Base-by-base conservation (phyloP, 2,329 filamentous ascomycete genomes). In the Pseudogymnoascus pannorum region DNA sequence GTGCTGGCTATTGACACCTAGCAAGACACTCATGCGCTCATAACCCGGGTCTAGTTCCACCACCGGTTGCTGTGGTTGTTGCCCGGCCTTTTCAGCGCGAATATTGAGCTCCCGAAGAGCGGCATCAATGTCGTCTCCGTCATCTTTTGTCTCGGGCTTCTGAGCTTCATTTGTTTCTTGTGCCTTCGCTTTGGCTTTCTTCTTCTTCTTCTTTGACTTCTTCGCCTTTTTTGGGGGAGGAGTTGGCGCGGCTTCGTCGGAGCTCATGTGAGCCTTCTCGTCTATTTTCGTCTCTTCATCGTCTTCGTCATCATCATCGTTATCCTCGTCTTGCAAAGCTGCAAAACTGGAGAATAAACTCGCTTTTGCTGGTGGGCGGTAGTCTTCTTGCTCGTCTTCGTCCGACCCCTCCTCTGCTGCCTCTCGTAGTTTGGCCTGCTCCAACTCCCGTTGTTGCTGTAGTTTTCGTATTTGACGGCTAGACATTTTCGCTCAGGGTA, bases 1-100 rank as follows among this genome's bases (percentile, higher is more conserved):
- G 67, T 92, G 85, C 66, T 89, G 83, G 0, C 87, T 83, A 67
- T 88, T 86, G 59, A 90, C 77, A 2, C 80, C 75, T 0, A 90
- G 76, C 11, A 88, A 73, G 18, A 79, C 75, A 74, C 72, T 82
- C 64, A 77, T 63, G 63, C 78, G 78, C 57, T 81, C 74, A 54
- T 75, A 71, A 58, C 76, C 75, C 60, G 74, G 72, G 61, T 74
- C 69, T 3, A 70, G 59, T 14, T 69, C 57, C 4, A 66, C 61
- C 42, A 63, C 62, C 58, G 33, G 61, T 18, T 64, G 61, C 26
- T 60, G 35, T 31, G 20, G 51, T 22, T 40, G 22, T n/a, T 29
- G 44, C 24, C 51, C 54, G 61, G 66, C 61, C 61, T 62, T 68
- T 24, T 51, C 60, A 12, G 62, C 60, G 11, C 77, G 72, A n/a